These are phyloP conservation scores for Diaporthe sp. DNA, from an alignment of 2,329 filamentous ascomycete genomes.

Conservation along the genomic window DNA sequence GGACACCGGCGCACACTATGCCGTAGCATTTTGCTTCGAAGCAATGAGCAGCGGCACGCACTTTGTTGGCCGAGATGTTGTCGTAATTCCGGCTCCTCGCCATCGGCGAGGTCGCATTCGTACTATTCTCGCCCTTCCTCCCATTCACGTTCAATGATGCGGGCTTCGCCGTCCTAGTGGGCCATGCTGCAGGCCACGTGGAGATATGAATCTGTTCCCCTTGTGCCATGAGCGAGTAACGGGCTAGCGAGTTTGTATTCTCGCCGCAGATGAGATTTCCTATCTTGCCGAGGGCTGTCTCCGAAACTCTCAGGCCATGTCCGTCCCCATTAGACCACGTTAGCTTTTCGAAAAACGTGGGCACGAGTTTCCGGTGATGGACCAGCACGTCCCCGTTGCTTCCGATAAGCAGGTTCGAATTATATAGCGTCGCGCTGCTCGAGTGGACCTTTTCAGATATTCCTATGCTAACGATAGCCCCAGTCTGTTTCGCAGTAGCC, in stretches of 20 bases:
- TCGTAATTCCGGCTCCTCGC: slow-evolving; percentile 21
- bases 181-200: slow-evolving; percentile 39
- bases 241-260: slow-evolving; percentile 42
- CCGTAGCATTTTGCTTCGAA: slow-evolving; percentile 42
- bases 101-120: background rate
- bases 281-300: slow-evolving; percentile 40
- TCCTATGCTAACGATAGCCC: slow-evolving; percentile 40
- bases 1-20: slow-evolving; percentile 36
- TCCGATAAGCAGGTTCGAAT: slow-evolving; percentile 43
- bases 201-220: slow-evolving; percentile 42
- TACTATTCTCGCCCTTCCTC: background rate
- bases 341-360: slow-evolving; percentile 42
- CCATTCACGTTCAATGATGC: slow-evolving; percentile 13
- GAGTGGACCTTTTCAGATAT: slow-evolving; percentile 39
- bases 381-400: slow-evolving; percentile 41
- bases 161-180: slow-evolving; percentile 19
- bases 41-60: slow-evolving; percentile 35
- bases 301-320: slow-evolving; percentile 40
- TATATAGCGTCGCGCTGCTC: slow-evolving; percentile 42
- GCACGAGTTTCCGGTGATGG: slow-evolving; percentile 43
- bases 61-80: slow-evolving; percentile 23
- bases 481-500: slow-evolving; percentile 38
- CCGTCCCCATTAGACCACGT: slow-evolving; percentile 35
- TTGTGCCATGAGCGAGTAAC: slow-evolving; percentile 39
- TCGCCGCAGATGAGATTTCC: slow-evolving; percentile 44